Conservation (phyloP, 768 basidiomycete species). For the Peribolospora kevripleyi region DNA sequence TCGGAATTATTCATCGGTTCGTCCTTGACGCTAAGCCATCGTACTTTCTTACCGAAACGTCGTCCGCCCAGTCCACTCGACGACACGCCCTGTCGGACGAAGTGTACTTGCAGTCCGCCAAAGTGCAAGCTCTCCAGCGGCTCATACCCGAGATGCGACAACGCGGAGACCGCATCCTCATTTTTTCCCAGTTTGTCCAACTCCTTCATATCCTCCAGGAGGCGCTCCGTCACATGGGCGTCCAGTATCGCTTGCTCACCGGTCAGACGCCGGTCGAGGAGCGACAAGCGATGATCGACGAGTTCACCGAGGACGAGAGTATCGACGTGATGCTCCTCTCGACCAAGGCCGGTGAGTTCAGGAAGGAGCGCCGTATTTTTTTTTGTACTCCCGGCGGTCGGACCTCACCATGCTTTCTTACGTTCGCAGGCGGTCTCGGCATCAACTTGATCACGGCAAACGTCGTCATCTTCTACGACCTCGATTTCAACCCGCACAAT, state of each 20-base stretch:
- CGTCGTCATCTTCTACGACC: constrained; percentile 82
- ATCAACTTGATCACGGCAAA: constrained; percentile 91
- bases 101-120: constrained; percentile 69
- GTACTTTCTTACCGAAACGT: not conserved
- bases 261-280: constrained; percentile 84
- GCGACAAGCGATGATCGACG: constrained; percentile 78
- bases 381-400: not conserved
- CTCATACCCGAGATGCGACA: constrained; percentile 42
- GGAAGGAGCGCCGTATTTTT: not conserved
- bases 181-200: constrained; percentile 97
- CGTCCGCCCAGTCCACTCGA: constrained; percentile 26
- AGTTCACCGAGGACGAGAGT: constrained; percentile 66
- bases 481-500: constrained; percentile 87
- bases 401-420: constrained; percentile 41
- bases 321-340: constrained; percentile 78
- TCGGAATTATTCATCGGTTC: not conserved
- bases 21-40: not conserved
- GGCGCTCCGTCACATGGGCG: constrained; percentile 43
- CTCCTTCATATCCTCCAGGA: constrained; percentile 77
- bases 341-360: constrained; percentile 46
- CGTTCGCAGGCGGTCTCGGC: constrained; percentile 82
- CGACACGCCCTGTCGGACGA: constrained; percentile 42
- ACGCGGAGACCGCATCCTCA: constrained; percentile 55
- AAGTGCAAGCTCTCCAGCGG: constrained; percentile 46
- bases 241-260: constrained; percentile 61